Evolutionary conservation across 148 eudicot genomes (phyloP).

Genomic region (Rhododendron simsii): DNA sequence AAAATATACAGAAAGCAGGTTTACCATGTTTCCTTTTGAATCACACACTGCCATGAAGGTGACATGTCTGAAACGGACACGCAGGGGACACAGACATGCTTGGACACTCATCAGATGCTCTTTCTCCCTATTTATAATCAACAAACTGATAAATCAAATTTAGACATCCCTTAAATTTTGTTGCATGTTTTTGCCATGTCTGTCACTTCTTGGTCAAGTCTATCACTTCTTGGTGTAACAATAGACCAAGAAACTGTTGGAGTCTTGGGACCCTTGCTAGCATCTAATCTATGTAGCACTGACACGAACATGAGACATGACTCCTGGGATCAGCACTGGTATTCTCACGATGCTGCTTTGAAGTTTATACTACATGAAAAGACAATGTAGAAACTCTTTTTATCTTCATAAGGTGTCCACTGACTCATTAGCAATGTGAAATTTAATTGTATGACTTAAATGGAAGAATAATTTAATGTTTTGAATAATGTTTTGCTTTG

Average conservation of each 20-base stretch:
- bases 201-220: background rate
- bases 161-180: background rate
- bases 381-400: background rate
- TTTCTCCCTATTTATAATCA: background rate
- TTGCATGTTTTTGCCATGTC: background rate
- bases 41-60: background rate
- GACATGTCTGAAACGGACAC: background rate
- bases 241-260: background rate
- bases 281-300: background rate
- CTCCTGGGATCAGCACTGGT: background rate
- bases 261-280: background rate
- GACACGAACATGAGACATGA: background rate
- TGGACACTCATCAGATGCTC: background rate
- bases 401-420: background rate
- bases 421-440: background rate
- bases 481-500: background rate
- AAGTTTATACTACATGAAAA: background rate
- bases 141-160: background rate
- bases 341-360: background rate
- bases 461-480: background rate
- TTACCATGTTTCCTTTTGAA: background rate
- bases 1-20: slow-evolving; percentile 98
- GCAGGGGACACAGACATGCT: background rate
- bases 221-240: background rate
- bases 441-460: background rate